Conservation (phyloP, 805 yeast genomes). For the Tetrapisispora pingtungensis region DNA sequence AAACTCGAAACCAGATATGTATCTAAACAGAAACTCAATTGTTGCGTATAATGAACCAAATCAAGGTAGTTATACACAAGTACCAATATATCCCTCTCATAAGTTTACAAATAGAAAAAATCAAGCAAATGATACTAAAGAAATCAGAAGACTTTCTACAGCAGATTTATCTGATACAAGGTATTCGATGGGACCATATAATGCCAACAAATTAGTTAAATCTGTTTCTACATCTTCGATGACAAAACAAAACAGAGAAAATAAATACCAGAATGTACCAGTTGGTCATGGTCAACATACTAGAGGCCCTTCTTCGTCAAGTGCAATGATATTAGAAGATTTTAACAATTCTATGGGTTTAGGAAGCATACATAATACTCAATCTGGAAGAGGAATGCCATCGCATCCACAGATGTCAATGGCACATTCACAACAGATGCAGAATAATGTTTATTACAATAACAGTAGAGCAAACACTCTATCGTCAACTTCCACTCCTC, state of each 20-base stretch:
- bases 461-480: neutral
- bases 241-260: neutral
- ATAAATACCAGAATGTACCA: neutral
- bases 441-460: neutral
- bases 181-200: neutral
- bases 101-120: slow-evolving; percentile 29
- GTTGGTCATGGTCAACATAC: neutral
- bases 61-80: neutral
- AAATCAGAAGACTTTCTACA: slow-evolving; percentile 22
- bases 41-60: neutral
- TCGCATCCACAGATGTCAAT: neutral
- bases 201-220: neutral
- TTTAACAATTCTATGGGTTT: neutral
- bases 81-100: slow-evolving; percentile 5
- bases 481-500: neutral
- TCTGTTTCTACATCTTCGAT: neutral
- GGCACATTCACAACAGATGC: neutral
- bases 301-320: neutral
- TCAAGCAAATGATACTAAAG: slow-evolving; percentile 25
- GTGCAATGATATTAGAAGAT: slow-evolving; percentile 1
- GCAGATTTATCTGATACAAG: neutral
- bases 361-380: neutral
- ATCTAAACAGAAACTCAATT: neutral
- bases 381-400: neutral
- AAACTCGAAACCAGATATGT: slow-evolving; percentile 9